These are phyloP conservation scores for Colletotrichum lentis DNA, from an alignment of 2,329 filamentous ascomycete species.

Conservation along the genomic window DNA sequence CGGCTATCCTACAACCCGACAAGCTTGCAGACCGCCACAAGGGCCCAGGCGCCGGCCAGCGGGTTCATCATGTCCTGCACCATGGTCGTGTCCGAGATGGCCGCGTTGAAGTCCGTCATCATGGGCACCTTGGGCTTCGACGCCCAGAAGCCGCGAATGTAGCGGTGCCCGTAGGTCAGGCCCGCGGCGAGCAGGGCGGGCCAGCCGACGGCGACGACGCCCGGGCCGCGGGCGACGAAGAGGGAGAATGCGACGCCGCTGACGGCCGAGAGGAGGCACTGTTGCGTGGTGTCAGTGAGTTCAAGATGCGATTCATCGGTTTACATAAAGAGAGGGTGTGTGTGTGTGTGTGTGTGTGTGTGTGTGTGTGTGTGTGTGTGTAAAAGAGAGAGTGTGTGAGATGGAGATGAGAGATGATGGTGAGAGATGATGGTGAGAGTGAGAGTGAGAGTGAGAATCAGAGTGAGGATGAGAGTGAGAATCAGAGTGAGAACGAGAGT, in stretches of 20 bases:
- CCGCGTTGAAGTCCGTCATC: slow-evolving; percentile 45
- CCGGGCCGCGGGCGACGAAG: slow-evolving; percentile 28
- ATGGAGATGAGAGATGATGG: too few species aligned
- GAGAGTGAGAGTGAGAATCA: too few species aligned
- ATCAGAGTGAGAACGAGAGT: neutral
- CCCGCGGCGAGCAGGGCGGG: slow-evolving; percentile 38
- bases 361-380: too few species aligned
- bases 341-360: too few species aligned
- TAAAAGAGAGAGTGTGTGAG: too few species aligned
- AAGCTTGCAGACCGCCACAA: slow-evolving; percentile 40
- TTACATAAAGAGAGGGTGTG: too few species aligned
- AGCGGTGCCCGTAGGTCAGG: slow-evolving; percentile 37
- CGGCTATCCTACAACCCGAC: too few species aligned
- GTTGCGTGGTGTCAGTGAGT: neutral
- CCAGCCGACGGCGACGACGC: slow-evolving; percentile 37
- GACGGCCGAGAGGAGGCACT: slow-evolving; percentile 40
- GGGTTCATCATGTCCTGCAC: slow-evolving; percentile 39
- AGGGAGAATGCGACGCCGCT: slow-evolving; percentile 37
- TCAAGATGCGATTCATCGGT: too few species aligned
- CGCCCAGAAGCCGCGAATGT: slow-evolving; percentile 45
- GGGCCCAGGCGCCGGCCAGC: slow-evolving; percentile 39
- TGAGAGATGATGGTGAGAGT: too few species aligned
- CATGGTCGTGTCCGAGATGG: slow-evolving; percentile 42
- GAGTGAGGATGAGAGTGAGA: too few species aligned
- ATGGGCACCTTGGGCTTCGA: slow-evolving; percentile 44